These are phyloP conservation scores for Amaranthus hypochondriacus DNA, from an alignment of 148 eudicot genomes.

Conservation along the genomic window DNA sequence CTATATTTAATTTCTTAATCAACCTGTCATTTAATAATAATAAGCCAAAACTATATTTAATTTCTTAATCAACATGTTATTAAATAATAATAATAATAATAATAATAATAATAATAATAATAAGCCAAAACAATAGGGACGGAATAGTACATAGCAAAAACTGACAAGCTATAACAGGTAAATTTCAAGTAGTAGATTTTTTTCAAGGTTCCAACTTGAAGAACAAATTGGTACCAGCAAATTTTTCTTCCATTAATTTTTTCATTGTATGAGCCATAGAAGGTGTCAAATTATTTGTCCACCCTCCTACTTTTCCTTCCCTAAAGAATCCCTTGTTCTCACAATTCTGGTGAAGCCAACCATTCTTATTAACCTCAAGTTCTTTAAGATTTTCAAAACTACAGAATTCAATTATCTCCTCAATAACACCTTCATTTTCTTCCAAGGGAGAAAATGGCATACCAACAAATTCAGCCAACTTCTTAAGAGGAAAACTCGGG, in stretches of 20 bases:
- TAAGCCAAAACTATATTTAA: too few relatives aligned
- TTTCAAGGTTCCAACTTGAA: too few relatives aligned
- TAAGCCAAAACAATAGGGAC: too few relatives aligned
- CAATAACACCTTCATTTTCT: slow-evolving; percentile 9
- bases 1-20: too few relatives aligned
- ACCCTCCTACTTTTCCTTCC: slow-evolving; percentile 24
- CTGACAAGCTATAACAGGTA: too few relatives aligned
- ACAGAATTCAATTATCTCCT: slow-evolving; percentile 19
- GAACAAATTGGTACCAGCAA: background rate
- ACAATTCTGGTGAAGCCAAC: slow-evolving; percentile 4
- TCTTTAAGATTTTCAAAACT: slow-evolving; percentile 19
- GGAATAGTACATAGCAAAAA: too few relatives aligned
- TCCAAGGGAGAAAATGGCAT: slow-evolving; percentile 14
- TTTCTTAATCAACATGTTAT: too few relatives aligned
- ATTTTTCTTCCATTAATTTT: slow-evolving; percentile 7
- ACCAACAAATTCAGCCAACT: slow-evolving; percentile 25
- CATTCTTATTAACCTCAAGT: slow-evolving; percentile 28
- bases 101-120: too few relatives aligned
- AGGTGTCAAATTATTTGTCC: slow-evolving; percentile 6
- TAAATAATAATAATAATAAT: too few relatives aligned
- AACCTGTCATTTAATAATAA: too few relatives aligned
- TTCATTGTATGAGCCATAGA: background rate
- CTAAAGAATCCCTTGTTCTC: slow-evolving; percentile 15
- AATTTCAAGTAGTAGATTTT: too few relatives aligned
- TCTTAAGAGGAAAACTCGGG: slow-evolving; percentile 11